These are phyloP conservation scores for Amanita pseudoporphyria DNA, from an alignment of 768 basidiomycete species.

Conservation along the genomic window DNA sequence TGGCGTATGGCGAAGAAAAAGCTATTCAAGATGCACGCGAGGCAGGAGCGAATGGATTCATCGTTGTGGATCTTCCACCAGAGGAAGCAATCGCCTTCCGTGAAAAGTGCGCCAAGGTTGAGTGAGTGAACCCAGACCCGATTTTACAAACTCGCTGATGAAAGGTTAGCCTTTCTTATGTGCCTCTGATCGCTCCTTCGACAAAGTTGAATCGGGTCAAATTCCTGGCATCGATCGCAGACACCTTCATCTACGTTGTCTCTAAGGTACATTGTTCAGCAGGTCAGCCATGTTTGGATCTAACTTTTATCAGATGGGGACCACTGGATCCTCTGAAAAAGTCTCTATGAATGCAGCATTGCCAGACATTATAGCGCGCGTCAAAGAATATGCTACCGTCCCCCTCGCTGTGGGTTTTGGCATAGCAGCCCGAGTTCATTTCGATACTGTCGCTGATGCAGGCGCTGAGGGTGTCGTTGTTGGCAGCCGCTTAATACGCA, in stretches of 20 bases:
- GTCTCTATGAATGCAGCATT: constrained; percentile 66
- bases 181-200: constrained; percentile 92
- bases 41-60: constrained; percentile 95
- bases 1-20: constrained; percentile 93
- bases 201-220: constrained; percentile 82
- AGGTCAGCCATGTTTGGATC: constrained; percentile 6
- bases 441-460: constrained; percentile 72
- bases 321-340: constrained; percentile 82
- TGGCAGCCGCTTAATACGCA: constrained; percentile 73
- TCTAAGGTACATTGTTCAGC: constrained; percentile 55
- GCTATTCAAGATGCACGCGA: constrained; percentile 83
- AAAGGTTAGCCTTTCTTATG: constrained; percentile 70
- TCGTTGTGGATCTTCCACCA: constrained; percentile 95
- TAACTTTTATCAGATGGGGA: constrained; percentile 66
- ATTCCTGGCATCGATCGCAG: constrained; percentile 88
- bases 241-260: constrained; percentile 97
- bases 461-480: constrained; percentile 97
- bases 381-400: constrained; percentile 67
- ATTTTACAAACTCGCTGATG: constrained; percentile 1
- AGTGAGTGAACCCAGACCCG: constrained; percentile 40
- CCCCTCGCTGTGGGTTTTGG: constrained; percentile 97
- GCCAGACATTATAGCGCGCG: constrained; percentile 75
- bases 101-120: constrained; percentile 69
- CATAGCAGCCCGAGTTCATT: constrained; percentile 83
- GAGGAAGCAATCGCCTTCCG: constrained; percentile 92